Evolutionary conservation across 2,329 filamentous ascomycete species (phyloP).

Genomic region (Hymenoscyphus fraxineus): DNA sequence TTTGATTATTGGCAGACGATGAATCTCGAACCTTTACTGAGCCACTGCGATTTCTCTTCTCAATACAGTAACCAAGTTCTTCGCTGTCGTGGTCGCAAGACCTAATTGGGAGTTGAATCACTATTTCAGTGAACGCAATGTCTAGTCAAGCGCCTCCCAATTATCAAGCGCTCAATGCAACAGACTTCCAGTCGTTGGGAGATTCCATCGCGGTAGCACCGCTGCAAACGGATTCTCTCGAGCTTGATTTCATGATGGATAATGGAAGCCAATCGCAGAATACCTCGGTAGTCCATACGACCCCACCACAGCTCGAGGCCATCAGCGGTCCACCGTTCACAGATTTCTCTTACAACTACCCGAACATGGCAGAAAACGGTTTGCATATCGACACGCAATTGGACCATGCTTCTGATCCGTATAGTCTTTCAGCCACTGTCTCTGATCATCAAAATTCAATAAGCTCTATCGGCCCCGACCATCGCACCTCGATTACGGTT

Average conservation of each 20-base stretch:
- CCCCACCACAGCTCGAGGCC: constrained; percentile 28
- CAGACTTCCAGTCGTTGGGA: constrained; percentile 18
- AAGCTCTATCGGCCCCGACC: constrained; percentile 23
- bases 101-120: not conserved
- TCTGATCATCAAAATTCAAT: constrained; percentile 27
- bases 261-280: constrained; percentile 20
- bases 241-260: constrained; percentile 32
- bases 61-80: not conserved
- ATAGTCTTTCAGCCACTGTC: constrained; percentile 22
- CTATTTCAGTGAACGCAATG: constrained; percentile 18
- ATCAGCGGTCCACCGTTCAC: constrained; percentile 41
- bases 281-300: constrained; percentile 19
- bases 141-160: constrained; percentile 19
- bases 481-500: constrained; percentile 25
- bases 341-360: constrained; percentile 52
- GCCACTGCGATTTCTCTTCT: constrained; percentile 3
- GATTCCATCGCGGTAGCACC: constrained; percentile 18
- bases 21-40: constrained; percentile 8
- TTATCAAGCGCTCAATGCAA: constrained; percentile 21
- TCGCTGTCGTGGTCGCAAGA: not conserved
- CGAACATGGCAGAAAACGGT: constrained; percentile 41
- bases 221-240: constrained; percentile 25
- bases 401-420: constrained; percentile 27
- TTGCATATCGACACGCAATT: constrained; percentile 34
- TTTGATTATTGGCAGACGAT: constrained; percentile 8